Evolutionary conservation across 768 basidiomycete genomes (phyloP), one percentile per base, ranked within the genome.

Genomic region (Botryobasidium botryosum): DNA sequence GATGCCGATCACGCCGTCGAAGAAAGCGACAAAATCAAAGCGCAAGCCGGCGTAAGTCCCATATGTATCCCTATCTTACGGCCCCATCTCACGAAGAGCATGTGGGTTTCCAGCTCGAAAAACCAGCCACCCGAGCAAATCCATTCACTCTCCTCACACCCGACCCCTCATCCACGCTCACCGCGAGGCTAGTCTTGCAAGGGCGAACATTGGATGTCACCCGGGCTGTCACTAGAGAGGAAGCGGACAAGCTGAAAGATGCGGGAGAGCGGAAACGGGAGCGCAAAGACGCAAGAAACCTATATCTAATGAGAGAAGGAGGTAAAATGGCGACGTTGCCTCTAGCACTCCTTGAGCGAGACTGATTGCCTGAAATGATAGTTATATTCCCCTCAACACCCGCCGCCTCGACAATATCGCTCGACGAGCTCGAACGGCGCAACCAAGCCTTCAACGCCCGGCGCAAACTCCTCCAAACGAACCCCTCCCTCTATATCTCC

Each of bases 301-400:
- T 94, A 57, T 96, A 99, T 59, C 74, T 99, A 48, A 70, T 99
- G 52, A 75, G 86, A 10, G 94, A 99, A 72, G 94, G 94, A 67
- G 85, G 91, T 85, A 55, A n/a, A n/a, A n/a, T n/a, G n/a, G n/a
- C n/a, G n/a, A n/a, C 53, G 76, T 63, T 24, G 5, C 28, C 41
- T 31, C 24, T n/a, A 31, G 10, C 31, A 17, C 8, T 33, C 31
- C 31, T 29, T 2, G 17, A 12, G 29, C 21, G 6, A 17, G 20
- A 40, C n/a, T n/a, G n/a, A n/a, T n/a, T n/a, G n/a, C n/a, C n/a
- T n/a, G n/a, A n/a, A n/a, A n/a, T n/a, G 37, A 5, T 47, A 97
- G 94, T 92, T 36, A 85, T 99, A 52, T 69, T 94, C 52, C 84
- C 90, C 2, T 87, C 83, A 53, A 75, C 80, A 2, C 77, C 87